A percentile compares a stretch with the other conserved stretches of the same genome.
Conservation (phyloP, 768 basidiomycete genomes). For the Termitomyces eurrhizus region DNA sequence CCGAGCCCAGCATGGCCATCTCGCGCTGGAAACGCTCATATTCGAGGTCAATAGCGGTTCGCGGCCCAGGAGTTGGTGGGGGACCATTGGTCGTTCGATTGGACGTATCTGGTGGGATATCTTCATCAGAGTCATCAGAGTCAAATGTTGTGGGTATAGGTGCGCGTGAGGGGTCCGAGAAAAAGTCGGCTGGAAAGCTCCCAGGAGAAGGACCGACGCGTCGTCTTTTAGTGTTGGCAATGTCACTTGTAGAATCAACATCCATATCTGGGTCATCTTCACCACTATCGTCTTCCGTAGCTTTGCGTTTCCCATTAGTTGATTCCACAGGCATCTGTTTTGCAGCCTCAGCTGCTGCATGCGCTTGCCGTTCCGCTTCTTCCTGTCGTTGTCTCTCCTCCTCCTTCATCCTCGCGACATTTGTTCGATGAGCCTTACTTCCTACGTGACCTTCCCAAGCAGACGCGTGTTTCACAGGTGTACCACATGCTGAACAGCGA, state of each 20-base stretch:
- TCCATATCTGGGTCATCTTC: slow-evolving; percentile 15
- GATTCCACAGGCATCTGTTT: slow-evolving; percentile 8
- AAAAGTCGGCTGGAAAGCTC: slow-evolving; percentile 67
- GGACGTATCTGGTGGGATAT: slow-evolving; percentile 24
- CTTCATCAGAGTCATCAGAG: slow-evolving; percentile 38
- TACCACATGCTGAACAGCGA: slow-evolving; percentile 62
- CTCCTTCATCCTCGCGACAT: slow-evolving; percentile 54
- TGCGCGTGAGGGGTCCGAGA: slow-evolving; percentile 68
- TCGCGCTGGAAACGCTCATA: slow-evolving; percentile 71
- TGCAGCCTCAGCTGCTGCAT: slow-evolving; percentile 21
- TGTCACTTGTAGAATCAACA: slow-evolving; percentile 23
- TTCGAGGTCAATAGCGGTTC: slow-evolving; percentile 55
- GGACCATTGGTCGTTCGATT: slow-evolving; percentile 7
- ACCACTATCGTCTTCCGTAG: slow-evolving; percentile 10
- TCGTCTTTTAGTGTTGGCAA: slow-evolving; percentile 15
- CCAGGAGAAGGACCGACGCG: slow-evolving; percentile 13
- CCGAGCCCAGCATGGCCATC: slow-evolving; percentile 45
- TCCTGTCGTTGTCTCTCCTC: slow-evolving; percentile 41
- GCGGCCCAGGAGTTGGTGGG: slow-evolving; percentile 16
- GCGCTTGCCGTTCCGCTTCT: slow-evolving; percentile 26
- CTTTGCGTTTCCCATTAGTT: slow-evolving; percentile 27
- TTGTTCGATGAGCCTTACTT: slow-evolving; percentile 73
- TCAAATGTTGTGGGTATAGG: slow-evolving; percentile 32
- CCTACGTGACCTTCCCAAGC: slow-evolving; percentile 89
- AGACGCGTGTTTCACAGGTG: slow-evolving; percentile 65